Percentiles rank a stretch among this genome's conserved stretches.
phyloP scores from a whole-genome alignment of 768 basidiomycete species.

The Russula virescens region DNA sequence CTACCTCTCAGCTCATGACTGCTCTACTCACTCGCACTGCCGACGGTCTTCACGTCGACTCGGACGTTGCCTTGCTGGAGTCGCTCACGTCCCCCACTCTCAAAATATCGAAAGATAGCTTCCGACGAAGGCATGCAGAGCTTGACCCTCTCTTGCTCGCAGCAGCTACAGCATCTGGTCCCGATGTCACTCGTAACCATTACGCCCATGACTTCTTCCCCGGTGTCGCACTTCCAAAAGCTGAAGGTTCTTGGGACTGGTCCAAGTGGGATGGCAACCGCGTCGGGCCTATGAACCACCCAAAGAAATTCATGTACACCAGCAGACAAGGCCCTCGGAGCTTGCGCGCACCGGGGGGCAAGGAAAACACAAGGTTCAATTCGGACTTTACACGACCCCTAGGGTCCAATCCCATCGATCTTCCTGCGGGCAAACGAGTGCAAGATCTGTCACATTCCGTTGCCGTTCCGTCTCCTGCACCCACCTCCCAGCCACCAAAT shows the following conservation, averaged over 20 bases:
- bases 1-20: constrained; percentile 22
- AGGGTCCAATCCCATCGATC: constrained; percentile 35
- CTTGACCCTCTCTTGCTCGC: constrained; percentile 78
- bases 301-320: constrained; percentile 52
- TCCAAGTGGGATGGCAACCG: constrained; percentile 48
- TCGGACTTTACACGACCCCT: constrained; percentile 35
- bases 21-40: constrained; percentile 28
- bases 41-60: constrained; percentile 29
- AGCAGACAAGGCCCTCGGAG: constrained; percentile 74
- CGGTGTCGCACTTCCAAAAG: constrained; percentile 44
- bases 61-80: constrained; percentile 62
- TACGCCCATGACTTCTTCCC: constrained; percentile 78
- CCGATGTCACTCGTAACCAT: constrained; percentile 79
- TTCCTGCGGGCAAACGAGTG: constrained; percentile 35
- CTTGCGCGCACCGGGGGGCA: constrained; percentile 46
- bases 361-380: constrained; percentile 44
- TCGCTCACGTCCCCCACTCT: constrained; percentile 49
- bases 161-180: constrained; percentile 66
- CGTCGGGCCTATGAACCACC: constrained; percentile 33
- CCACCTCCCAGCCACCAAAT: constrained; percentile 9
- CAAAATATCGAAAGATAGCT: constrained; percentile 34
- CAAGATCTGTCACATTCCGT: constrained; percentile 25
- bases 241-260: constrained; percentile 54
- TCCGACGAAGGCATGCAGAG: constrained; percentile 61
- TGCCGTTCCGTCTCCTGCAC: constrained; percentile 17